Evolutionary conservation across 768 basidiomycete genomes (phyloP).

Genomic region (Lentinula aciculospora): DNA sequence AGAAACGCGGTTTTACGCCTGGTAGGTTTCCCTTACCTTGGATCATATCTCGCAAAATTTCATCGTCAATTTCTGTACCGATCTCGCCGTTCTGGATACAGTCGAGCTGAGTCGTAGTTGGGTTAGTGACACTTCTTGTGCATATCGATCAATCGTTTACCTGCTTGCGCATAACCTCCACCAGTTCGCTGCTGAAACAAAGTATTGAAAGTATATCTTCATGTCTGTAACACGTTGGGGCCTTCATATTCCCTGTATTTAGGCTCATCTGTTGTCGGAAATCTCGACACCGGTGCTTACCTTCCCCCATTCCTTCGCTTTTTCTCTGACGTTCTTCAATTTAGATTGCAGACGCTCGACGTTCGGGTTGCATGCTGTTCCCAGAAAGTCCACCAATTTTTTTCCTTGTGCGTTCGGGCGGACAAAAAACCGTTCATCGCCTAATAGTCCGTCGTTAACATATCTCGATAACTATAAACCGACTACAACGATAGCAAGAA

Average conservation of each 20-base stretch:
- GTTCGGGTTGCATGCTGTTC: slow-evolving; percentile 9
- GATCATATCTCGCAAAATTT: slow-evolving; percentile 16
- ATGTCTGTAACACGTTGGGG: neutral
- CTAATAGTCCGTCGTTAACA: slow-evolving; percentile 10
- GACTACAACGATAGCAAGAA: neutral
- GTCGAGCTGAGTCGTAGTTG: neutral
- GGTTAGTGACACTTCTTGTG: neutral
- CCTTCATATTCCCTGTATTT: neutral
- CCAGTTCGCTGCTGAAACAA: neutral
- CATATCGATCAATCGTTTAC: neutral
- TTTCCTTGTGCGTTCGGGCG: slow-evolving; percentile 6
- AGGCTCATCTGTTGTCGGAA: neutral
- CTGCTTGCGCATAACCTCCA: neutral
- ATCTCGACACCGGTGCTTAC: neutral
- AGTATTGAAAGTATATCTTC: neutral
- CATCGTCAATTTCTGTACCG: slow-evolving; percentile 10
- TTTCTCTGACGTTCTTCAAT: slow-evolving; percentile 1
- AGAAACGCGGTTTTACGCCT: neutral
- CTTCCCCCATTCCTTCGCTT: neutral
- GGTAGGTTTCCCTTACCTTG: neutral
- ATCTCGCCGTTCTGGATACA: neutral
- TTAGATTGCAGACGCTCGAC: neutral
- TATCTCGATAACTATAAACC: neutral
- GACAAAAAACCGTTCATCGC: slow-evolving; percentile 22
- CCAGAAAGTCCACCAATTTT: slow-evolving; percentile 12